These are phyloP conservation scores for Agaricus blazei DNA, from an alignment of 768 basidiomycete genomes.

Conservation along the genomic window DNA sequence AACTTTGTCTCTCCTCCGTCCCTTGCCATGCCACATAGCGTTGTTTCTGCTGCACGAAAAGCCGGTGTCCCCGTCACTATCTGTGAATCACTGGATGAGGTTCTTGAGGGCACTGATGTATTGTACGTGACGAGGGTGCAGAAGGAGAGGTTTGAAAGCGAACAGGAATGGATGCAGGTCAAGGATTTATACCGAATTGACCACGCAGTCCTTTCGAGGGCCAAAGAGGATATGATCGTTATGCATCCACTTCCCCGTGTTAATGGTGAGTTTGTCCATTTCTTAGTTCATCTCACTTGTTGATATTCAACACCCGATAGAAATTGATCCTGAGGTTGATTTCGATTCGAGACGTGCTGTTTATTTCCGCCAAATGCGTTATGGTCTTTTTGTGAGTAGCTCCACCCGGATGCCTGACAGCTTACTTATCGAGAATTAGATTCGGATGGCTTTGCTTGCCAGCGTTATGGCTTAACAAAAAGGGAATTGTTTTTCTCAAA, in stretches of 20 bases:
- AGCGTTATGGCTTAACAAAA: slow-evolving; percentile 23
- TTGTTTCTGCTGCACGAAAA: slow-evolving; percentile 79
- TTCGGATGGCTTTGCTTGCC: slow-evolving; percentile 32
- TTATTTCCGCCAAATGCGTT: slow-evolving; percentile 98
- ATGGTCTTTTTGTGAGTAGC: slow-evolving; percentile 89
- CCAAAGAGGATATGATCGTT: slow-evolving; percentile 96
- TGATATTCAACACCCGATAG: slow-evolving; percentile 32
- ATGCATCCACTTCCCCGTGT: slow-evolving; percentile 98
- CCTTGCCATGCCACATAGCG: slow-evolving; percentile 83
- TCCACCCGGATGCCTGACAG: background rate
- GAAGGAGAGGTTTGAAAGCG: slow-evolving; percentile 84
- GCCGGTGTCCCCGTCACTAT: slow-evolving; percentile 76
- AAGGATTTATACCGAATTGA: slow-evolving; percentile 92
- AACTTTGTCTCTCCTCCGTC: slow-evolving; percentile 92
- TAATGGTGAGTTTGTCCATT: slow-evolving; percentile 51
- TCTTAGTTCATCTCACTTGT: background rate
- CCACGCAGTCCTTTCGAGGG: slow-evolving; percentile 87
- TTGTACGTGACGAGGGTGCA: slow-evolving; percentile 96
- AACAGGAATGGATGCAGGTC: slow-evolving; percentile 83
- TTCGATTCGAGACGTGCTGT: slow-evolving; percentile 91
- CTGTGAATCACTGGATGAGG: slow-evolving; percentile 87
- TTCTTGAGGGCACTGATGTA: slow-evolving; percentile 89
- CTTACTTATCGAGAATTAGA: slow-evolving; percentile 12
- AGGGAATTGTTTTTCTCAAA: background rate
- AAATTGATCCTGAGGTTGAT: slow-evolving; percentile 98